A percentile compares a stretch with the other conserved stretches of the same genome.
Evolutionary conservation across 2,329 filamentous ascomycete genomes (phyloP).

Genomic region (Aspergillus proliferans): DNA sequence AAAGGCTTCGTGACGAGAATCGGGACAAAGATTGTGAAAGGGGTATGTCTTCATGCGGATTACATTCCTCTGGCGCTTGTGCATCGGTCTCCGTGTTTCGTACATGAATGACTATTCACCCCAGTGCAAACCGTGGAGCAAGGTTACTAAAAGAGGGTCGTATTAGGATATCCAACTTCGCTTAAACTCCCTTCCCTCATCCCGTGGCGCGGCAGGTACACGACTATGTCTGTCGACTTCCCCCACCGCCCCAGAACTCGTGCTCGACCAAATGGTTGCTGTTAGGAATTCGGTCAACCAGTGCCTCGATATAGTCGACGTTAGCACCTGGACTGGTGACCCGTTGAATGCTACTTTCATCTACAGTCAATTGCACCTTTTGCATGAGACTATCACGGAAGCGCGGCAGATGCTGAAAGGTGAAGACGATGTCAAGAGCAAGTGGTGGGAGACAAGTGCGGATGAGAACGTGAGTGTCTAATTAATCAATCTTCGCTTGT

Average conservation of each 20-base stretch:
- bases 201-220: conserved; percentile 46
- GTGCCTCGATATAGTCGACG: conserved; percentile 73
- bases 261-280: conserved; percentile 63
- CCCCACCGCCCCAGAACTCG: conserved; percentile 51
- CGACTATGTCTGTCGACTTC: conserved; percentile 48
- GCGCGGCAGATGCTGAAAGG: conserved; percentile 56
- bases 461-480: conserved; percentile 50
- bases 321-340: conserved; percentile 68
- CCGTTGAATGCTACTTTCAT: conserved; percentile 53
- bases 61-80: neutral
- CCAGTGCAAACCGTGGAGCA: neutral
- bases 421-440: conserved; percentile 42
- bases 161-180: conserved; percentile 67
- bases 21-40: conserved; percentile 85
- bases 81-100: neutral
- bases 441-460: conserved; percentile 52
- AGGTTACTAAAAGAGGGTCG: neutral
- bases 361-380: conserved; percentile 51
- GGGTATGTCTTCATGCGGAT: conserved; percentile 50
- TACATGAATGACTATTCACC: neutral
- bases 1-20: conserved; percentile 90
- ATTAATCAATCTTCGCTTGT: neutral
- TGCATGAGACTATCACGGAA: conserved; percentile 56
- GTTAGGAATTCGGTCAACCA: conserved; percentile 74
- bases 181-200: conserved; percentile 49